Base-by-base conservation (phyloP, 1,139 yeast genomes). In the Lodderomyces jiufengensis region DNA sequence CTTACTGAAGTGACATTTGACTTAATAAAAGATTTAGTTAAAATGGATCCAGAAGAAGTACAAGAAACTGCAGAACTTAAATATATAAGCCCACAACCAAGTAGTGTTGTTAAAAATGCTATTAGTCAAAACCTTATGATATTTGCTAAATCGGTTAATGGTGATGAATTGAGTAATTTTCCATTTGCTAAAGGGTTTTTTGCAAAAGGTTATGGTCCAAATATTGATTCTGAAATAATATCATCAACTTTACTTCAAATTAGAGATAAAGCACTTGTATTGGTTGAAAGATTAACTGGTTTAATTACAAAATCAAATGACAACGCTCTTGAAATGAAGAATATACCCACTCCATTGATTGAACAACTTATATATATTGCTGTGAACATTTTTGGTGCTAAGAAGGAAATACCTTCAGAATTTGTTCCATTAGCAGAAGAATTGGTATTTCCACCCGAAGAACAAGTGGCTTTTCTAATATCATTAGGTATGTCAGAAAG, bases 391-490 rank as follows among this genome's bases (percentile, higher is more conserved):
- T 65, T 57, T 40, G 50, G 40, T 47, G 53, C 37, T 46, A 55
- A 36, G 39, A 57, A 36, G 45, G 61, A 45, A 41, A 46, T 21
- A 33, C 35, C 11, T 64, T 71, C 45, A 2, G 14, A 28, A 5
- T 62, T 62, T 31, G 65, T 69, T 34, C 74, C 76, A 6, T 59
- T 80, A 23, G 55, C 64, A 12, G 67, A 76, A 61, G 58, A 61
- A 28, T 66, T 68, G 29, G 76, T 78, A 3, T 55, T 68, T 4
- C 80, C 81, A 9, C 72, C 84, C 0, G 61, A 63, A n/a, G 64
- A 64, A 8, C 74, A 76, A 45, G 55, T 74, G 7, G 64, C 69
- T 5, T 76, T 73, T 43, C 56, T 81, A 33, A 53, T 55, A 8
- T 52, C 57, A 1, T 47, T 68, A n/a, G 84, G 84, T 1, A 46